Evolutionary conservation across 768 basidiomycete genomes (phyloP).

Genomic region (Pulveroboletus sp.): DNA sequence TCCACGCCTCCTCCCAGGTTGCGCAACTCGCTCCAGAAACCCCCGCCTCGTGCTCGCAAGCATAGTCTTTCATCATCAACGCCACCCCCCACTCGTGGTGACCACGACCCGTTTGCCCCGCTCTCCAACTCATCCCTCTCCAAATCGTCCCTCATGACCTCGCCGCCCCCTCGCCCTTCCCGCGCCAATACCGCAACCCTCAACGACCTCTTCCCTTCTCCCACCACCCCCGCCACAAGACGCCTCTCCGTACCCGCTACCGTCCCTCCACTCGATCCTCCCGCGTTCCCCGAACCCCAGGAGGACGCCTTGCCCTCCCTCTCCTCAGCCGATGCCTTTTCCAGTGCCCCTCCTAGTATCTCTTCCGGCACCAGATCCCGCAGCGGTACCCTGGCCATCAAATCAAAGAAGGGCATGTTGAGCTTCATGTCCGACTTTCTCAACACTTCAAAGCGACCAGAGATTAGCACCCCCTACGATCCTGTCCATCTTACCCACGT

Average conservation of each 20-base stretch:
- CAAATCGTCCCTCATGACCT: constrained; percentile 21
- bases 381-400: constrained; percentile 38
- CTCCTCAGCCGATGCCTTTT: constrained; percentile 11
- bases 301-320: constrained; percentile 23
- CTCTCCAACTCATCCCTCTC: background rate
- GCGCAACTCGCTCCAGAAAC: constrained; percentile 62
- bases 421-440: constrained; percentile 70
- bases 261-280: constrained; percentile 22
- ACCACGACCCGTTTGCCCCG: constrained; percentile 55
- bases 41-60: constrained; percentile 50
- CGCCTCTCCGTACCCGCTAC: constrained; percentile 48
- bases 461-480: constrained; percentile 98
- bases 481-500: constrained; percentile 99
- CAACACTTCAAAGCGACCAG: constrained; percentile 68
- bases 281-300: constrained; percentile 17
- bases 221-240: constrained; percentile 39
- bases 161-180: constrained; percentile 75
- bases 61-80: constrained; percentile 41
- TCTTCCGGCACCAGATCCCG: constrained; percentile 34
- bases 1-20: constrained; percentile 19
- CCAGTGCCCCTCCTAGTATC: constrained; percentile 3
- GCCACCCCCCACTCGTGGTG: constrained; percentile 28
- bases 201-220: constrained; percentile 61
- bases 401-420: constrained; percentile 60
- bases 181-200: constrained; percentile 81